These are phyloP conservation scores for Colletotrichum australisinense DNA, from an alignment of 2,329 filamentous ascomycete genomes.

Conservation along the genomic window DNA sequence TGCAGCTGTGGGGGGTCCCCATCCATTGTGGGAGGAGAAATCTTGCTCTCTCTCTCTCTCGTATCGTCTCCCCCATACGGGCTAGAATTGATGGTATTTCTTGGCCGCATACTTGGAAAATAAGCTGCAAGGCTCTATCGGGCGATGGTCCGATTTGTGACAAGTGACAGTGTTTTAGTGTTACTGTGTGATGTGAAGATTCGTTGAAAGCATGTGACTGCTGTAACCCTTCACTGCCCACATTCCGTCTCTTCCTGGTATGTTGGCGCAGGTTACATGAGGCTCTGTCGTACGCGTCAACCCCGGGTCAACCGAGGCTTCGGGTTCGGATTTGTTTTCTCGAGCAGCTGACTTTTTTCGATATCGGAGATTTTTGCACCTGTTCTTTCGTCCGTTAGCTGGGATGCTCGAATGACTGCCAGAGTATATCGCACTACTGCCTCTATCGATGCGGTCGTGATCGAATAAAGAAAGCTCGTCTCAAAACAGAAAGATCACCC, in stretches of 20 bases:
- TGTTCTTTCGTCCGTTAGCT: not conserved
- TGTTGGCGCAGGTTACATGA: not conserved
- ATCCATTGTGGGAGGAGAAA: not conserved
- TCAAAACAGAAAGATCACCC: too few relatives aligned
- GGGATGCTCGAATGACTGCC: not conserved
- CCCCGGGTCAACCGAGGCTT: not conserved
- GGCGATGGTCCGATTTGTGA: not conserved
- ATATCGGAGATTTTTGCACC: not conserved
- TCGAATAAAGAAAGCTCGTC: too few relatives aligned
- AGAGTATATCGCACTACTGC: not conserved
- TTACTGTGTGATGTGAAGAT: not conserved
- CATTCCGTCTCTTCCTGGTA: not conserved
- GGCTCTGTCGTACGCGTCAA: not conserved
- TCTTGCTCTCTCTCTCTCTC: not conserved
- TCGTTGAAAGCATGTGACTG: constrained; percentile 13
- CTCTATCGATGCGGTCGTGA: too few relatives aligned
- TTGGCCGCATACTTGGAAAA: constrained; percentile 5
- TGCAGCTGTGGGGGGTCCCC: not conserved
- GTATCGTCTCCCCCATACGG: not conserved
- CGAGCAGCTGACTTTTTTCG: not conserved
- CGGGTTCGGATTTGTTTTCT: not conserved
- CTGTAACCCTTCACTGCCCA: not conserved
- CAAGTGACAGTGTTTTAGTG: not conserved
- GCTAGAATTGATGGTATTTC: constrained; percentile 28
- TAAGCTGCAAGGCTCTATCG: not conserved